Evolutionary conservation across 2,329 filamentous ascomycete genomes (phyloP).

Genomic region (Aschersonia sp.): DNA sequence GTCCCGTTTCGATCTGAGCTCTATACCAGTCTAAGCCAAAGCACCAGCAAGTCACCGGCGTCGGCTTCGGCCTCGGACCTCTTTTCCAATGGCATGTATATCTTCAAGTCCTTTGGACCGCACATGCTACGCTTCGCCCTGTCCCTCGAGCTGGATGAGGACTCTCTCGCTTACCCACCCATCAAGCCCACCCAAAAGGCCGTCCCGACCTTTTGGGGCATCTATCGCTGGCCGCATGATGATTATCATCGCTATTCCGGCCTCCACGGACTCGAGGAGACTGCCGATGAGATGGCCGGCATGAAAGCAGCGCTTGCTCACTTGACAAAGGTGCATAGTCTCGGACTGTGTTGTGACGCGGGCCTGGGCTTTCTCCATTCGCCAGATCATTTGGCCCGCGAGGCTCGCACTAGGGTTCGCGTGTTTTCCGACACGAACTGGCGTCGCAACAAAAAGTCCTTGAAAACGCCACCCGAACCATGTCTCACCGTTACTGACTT

Average conservation of each 20-base stretch:
- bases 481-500: constrained; percentile 8
- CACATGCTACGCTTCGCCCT: constrained; percentile 51
- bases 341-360: constrained; percentile 54
- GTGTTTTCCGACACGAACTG: constrained; percentile 18
- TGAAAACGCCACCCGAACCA: neutral
- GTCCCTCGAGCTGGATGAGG: constrained; percentile 52
- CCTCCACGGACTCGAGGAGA: constrained; percentile 44
- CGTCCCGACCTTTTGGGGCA: constrained; percentile 45
- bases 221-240: constrained; percentile 48
- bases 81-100: constrained; percentile 37
- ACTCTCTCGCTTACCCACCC: constrained; percentile 32
- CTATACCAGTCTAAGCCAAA: constrained; percentile 25
- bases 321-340: constrained; percentile 39
- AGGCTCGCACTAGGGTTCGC: constrained; percentile 18
- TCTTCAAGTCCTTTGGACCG: constrained; percentile 45
- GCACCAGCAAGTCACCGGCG: constrained; percentile 7
- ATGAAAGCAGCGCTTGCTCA: constrained; percentile 47
- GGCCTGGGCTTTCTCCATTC: constrained; percentile 54
- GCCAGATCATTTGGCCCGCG: constrained; percentile 38
- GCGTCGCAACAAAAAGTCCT: neutral
- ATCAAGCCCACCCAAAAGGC: constrained; percentile 40
- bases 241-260: constrained; percentile 44
- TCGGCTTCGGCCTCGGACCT: constrained; percentile 8
- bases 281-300: constrained; percentile 46
- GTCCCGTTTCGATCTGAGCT: constrained; percentile 52